phyloP scores from a whole-genome alignment of 306 rosid genomes.

The Gillenia trifoliata region DNA sequence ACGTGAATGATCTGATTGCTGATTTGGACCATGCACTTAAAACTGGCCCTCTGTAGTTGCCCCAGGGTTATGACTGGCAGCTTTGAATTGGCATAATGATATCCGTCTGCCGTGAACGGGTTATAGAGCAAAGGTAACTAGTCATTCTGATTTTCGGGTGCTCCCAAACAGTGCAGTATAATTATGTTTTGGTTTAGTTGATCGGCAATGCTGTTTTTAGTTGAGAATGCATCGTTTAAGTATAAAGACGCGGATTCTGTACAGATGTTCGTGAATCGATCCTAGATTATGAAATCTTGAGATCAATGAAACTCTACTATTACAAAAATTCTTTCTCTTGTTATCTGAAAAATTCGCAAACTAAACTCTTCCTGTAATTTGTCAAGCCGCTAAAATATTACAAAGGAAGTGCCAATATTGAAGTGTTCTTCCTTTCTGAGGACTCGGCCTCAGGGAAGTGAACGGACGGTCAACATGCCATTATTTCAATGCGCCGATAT shows the following conservation, averaged over 20 bases:
- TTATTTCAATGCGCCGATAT: too few relatives aligned
- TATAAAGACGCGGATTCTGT: not conserved
- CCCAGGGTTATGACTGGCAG: not conserved
- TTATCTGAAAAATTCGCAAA: not conserved
- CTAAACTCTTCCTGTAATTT: too few relatives aligned
- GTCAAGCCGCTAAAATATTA: too few relatives aligned
- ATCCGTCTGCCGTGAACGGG: not conserved
- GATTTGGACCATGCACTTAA: constrained; percentile 61
- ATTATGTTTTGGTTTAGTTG: not conserved
- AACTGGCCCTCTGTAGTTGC: constrained; percentile 49
- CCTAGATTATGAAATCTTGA: not conserved
- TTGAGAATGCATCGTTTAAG: not conserved
- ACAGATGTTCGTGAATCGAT: not conserved
- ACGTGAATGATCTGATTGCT: constrained; percentile 67
- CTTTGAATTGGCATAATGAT: not conserved
- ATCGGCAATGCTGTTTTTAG: not conserved
- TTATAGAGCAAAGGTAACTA: not conserved
- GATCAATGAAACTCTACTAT: not conserved
- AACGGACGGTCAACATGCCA: too few relatives aligned
- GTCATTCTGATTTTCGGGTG: not conserved
- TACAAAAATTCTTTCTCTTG: not conserved
- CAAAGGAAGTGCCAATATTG: too few relatives aligned
- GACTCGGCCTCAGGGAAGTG: too few relatives aligned
- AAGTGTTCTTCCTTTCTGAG: too few relatives aligned
- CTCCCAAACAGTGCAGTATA: not conserved